Base-by-base conservation (phyloP, 1,139 yeast genomes). In the Geotrichum reessii region DNA sequence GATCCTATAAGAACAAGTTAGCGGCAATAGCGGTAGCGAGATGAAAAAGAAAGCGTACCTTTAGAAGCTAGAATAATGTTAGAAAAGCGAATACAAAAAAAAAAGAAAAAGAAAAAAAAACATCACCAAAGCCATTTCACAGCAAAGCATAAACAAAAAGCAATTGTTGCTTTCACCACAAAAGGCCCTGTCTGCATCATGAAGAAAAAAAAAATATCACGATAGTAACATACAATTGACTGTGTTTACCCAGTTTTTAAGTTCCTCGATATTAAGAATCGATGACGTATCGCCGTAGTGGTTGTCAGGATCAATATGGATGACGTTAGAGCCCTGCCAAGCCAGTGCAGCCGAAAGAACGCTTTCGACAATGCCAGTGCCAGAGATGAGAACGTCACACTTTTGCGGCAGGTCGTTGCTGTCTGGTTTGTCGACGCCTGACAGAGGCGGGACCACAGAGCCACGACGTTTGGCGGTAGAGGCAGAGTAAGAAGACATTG, bases 321-420 rank as follows among this genome's bases (percentile, higher is more conserved):
- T 77, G 19, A 93, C 97, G 63, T 81, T 84, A 19, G 93, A 85
- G 14, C 98, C 98, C 68, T 90, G 97, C 98, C 99, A 93, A 17
- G 97, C 87, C 58, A 93, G 78, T 0, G 98, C 93, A 3, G 98
- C 96, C 0, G 98, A 97, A 58, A 92, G 75, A 14, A 95, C 85
- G 66, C 91, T 83, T 72, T 95, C 97, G 3, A 85, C 85, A 52
- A 95, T 78, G 0, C 98, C 98, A 0, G 99, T 93, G 42, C 99
- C 99, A 65, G 87, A 81, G 59, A 93, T 86, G 52, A 93, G 78
- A 27, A 93, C 96, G 69, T 93, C 99, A 67, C 90, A 89, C 28
- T 67, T 60, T 27, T 71, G 70, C 5, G 72, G 69, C 19, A 66
- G 62, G 31, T 61, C 53, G 24, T 56, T 56, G 7, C 67, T 60